Evolutionary conservation across 768 basidiomycete genomes (phyloP).

Genomic region (Boletus insuetus): DNA sequence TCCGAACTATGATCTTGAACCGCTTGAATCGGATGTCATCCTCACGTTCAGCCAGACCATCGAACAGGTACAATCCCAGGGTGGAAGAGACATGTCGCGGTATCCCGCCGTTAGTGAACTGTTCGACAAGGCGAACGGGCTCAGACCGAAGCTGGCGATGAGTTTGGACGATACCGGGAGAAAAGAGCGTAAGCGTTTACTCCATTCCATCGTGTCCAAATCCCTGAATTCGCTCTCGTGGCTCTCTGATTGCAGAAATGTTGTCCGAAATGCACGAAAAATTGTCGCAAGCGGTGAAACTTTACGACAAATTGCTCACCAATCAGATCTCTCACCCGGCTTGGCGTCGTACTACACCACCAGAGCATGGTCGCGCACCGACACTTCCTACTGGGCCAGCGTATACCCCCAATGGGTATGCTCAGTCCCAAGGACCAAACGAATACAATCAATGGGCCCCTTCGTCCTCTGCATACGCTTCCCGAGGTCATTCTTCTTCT

Average conservation of each 20-base stretch:
- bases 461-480: constrained; percentile 17
- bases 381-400: constrained; percentile 27
- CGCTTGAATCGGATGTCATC: constrained; percentile 81
- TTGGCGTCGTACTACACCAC: constrained; percentile 44
- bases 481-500: constrained; percentile 13
- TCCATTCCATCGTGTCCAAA: background rate
- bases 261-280: constrained; percentile 94
- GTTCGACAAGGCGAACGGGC: constrained; percentile 75
- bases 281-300: constrained; percentile 84
- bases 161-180: constrained; percentile 80
- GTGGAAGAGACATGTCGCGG: constrained; percentile 71
- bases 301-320: constrained; percentile 87
- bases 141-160: constrained; percentile 80
- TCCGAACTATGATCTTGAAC: constrained; percentile 78
- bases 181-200: constrained; percentile 69
- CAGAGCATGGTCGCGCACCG: constrained; percentile 18
- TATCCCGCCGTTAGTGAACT: constrained; percentile 84
- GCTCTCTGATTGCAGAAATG: constrained; percentile 51
- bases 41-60: constrained; percentile 90
- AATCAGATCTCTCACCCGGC: constrained; percentile 74
- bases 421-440: constrained; percentile 18
- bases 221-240: background rate
- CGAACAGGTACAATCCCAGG: constrained; percentile 76
- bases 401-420: constrained; percentile 32
- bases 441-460: constrained; percentile 36